A percentile compares a stretch with the other conserved stretches of the same genome.
Conservation (phyloP, 768 basidiomycete genomes). For the Leccinum incarnatum region DNA sequence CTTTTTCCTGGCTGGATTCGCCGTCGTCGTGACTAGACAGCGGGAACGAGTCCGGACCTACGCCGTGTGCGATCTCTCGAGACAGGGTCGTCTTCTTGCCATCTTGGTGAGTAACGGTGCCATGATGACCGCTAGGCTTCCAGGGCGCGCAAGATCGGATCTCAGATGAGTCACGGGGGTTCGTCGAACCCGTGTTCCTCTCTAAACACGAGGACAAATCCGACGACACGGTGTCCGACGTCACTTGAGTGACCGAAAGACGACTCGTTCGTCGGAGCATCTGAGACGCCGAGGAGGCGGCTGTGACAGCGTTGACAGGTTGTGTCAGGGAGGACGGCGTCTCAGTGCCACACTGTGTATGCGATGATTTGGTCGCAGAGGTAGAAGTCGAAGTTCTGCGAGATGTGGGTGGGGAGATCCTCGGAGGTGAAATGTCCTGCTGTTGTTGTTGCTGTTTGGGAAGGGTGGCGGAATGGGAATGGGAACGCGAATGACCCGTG, state of each 20-base stretch:
- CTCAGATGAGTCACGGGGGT: slow-evolving; percentile 17
- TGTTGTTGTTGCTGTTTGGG: background rate
- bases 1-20: slow-evolving; percentile 14
- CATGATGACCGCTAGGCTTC: slow-evolving; percentile 18
- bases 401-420: slow-evolving; percentile 19
- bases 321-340: slow-evolving; percentile 13
- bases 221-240: slow-evolving; percentile 4
- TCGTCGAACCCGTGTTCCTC: background rate
- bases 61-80: slow-evolving; percentile 12
- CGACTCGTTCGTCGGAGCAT: slow-evolving; percentile 27
- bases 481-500: slow-evolving; percentile 23
- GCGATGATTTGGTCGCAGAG: slow-evolving; percentile 5
- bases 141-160: slow-evolving; percentile 15
- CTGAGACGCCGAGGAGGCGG: slow-evolving; percentile 6
- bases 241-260: slow-evolving; percentile 9
- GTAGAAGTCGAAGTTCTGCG: slow-evolving; percentile 8
- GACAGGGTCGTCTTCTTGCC: background rate
- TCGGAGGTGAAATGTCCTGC: slow-evolving; percentile 8
- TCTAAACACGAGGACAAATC: slow-evolving; percentile 8
- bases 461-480: slow-evolving; percentile 8
- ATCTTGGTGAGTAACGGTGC: slow-evolving; percentile 8
- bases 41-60: background rate
- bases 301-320: slow-evolving; percentile 3
- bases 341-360: slow-evolving; percentile 5
- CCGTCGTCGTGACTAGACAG: slow-evolving; percentile 6